Base-by-base conservation (phyloP, 129 eudicot genomes). In the Chrysanthemum lavandulifolium region DNA sequence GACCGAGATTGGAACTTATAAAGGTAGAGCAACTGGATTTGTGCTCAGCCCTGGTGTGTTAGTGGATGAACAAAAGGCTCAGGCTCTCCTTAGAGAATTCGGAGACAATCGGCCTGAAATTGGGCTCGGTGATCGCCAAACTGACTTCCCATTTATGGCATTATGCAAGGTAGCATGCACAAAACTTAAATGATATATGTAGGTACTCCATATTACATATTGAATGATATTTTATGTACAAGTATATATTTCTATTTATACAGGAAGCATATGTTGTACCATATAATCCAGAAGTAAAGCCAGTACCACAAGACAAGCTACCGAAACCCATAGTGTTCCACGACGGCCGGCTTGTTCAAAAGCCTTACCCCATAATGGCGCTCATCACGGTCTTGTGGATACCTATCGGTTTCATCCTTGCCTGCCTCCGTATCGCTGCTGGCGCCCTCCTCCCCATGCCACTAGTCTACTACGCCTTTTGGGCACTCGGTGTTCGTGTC, bases 401-500 rank as follows among this genome's bases (percentile, higher is more conserved):
- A 6, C 95, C 95, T 0, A 67, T 85, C 0, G 95, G 88, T 13
- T 84, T 88, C 67, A 57, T 73, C 59, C 86, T 88, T 0, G 85
- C 90, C 1, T 83, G 87, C 64, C 63, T 88, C 29, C 83, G 95
- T 11, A 82, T 88, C 2, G 88, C 90, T 0, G 90, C 88, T 15
- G 85, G 88, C 6, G 19, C 90, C 0, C 84, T 88, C 65, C 90
- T 88, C 67, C 95, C 95, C 2, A 85, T 88, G 95, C 79, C 84
- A 0, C n/a, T 85, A 3, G 90, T 85, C 43, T 85, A 85, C 88
- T 83, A 88, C 50, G 90, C 88, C 14, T 85, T 88, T 27, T 85
- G 88, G 95, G 90, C 90, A 2, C 88, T 88, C 2, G 95, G 95
- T 6, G 90, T 88, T 47, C 88, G 88, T 12, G 84, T 88, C 76